Evolutionary conservation across 75 land plant genomes (phyloP), one percentile per base, ranked within the genome.

Genomic region (Picea sitchensis): DNA sequence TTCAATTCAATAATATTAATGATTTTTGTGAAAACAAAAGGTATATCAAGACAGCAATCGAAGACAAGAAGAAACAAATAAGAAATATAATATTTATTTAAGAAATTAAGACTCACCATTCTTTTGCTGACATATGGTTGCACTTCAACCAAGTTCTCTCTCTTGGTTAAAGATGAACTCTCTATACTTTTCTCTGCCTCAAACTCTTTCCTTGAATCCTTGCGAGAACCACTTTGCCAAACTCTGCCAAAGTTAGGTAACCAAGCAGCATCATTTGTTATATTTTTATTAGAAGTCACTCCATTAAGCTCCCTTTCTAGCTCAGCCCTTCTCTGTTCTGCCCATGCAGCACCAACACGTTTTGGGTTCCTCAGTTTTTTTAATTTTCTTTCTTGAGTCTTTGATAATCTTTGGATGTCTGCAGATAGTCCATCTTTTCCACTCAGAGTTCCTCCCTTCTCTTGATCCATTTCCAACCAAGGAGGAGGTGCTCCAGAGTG

Each of bases 271-370:
- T 82, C 83, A 79, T 31, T 54, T 21, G 47, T 32, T 15, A 26
- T 76, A 61, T 67, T 59, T 30, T 59, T 75, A 14, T 78, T 20
- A 26, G 78, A 77, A 76, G 79, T 61, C 82, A 88, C 91, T 63
- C 94, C 93, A 14, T 80, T 85, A 76, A 81, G 85, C 77, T 93
- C 96, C 86, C 79, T 85, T 78, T 88, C 94, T 75, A 95, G 79
- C 81, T 98, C 94, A 73, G 80, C 81, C 82, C 92, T 91, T 78
- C 98, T 91, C 74, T 78, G 88, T 74, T 98, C 98, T 73, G 98
- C 99, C 99, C 99, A 98, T 47, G 93, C 96, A 79, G 99, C 98
- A 77, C 99, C 99, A 13, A 98, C 98, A 58, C 99, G 87, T 67
- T 92, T 93, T n/a, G 99, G 98, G 44, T 92, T 92, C 79, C 84